Evolutionary conservation across 345 rosid species (phyloP), one percentile per base, ranked within the genome.

Genomic region (Gossypium stocksii): DNA sequence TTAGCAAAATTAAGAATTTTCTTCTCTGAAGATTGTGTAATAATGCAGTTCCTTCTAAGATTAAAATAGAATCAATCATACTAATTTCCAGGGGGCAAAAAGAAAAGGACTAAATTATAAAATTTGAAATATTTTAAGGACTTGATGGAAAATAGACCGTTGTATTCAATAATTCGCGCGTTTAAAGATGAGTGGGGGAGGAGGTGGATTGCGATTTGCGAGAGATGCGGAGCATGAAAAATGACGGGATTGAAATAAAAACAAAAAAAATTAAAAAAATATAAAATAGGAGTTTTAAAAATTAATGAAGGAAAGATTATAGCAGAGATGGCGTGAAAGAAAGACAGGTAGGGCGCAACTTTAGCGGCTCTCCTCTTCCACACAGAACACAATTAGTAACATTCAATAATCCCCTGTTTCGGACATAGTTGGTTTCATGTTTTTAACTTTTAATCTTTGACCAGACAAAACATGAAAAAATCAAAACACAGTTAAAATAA

Each of bases 321-420:
- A 67, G 67, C 49, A 58, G 22, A 12, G 43, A 73, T 34, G 79
- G 75, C 71, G 73, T 58, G 68, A 59, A 59, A 73, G 66, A 66
- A 59, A 67, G 66, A 66, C 51, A 19, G 77, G 64, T 66, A 25
- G 56, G 52, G 20, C 71, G 74, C 74, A 70, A 43, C 29, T 76
- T 80, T 66, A 72, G 44, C 74, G 77, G 74, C 11, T 63, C n/a
- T 38, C 15, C 63, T 12, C 34, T 12, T 19, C 22, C 48, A 19
- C 10, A 38, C 46, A 63, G 17, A 23, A 12, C 25, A 20, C 49
- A 12, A 43, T 45, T 19, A 45, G 29, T 7, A 20, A 66, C 29
- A 19, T 20, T 3, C 38, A 5, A 59, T 59, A 59, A 59, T 59
- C 38, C 9, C 17, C 41, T 59, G 63, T 45, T 41, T 65, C 45